Conservation (phyloP, 345 rosid genomes). For the Zanthoxylum bungeanum region DNA sequence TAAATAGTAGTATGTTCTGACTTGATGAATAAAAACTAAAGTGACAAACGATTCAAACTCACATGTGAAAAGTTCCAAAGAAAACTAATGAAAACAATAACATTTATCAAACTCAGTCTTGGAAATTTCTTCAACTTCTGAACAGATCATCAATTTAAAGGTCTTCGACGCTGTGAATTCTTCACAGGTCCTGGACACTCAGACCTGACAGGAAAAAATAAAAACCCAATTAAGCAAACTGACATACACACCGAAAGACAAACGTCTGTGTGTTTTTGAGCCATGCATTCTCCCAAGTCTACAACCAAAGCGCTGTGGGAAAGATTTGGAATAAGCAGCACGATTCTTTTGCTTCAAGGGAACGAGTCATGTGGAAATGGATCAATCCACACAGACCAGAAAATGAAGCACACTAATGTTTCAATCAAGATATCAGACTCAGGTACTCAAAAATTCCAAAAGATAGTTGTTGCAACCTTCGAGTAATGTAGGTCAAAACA, state of each 20-base stretch:
- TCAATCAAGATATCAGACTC: too few relatives aligned
- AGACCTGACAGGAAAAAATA: slow-evolving; percentile 10
- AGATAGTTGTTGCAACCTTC: background rate
- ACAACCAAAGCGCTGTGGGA: background rate
- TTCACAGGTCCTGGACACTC: slow-evolving; percentile 29
- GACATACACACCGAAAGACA: background rate
- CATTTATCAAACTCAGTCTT: background rate
- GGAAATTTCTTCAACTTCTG: background rate
- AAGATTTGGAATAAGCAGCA: slow-evolving; percentile 8
- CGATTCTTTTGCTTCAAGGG: slow-evolving; percentile 31
- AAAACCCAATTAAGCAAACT: background rate
- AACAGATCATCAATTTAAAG: background rate
- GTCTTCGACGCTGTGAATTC: background rate
- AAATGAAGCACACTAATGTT: slow-evolving; percentile 15
- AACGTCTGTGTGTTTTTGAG: background rate
- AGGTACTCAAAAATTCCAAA: background rate
- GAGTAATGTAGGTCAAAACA: background rate
- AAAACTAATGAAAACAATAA: background rate
- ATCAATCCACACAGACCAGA: slow-evolving; percentile 25
- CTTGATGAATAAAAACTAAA: background rate
- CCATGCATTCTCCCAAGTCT: background rate
- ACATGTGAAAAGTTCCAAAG: background rate
- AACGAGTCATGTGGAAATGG: slow-evolving; percentile 29
- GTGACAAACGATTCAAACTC: background rate
- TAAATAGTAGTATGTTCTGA: too few relatives aligned